Evolutionary conservation across 192 early-diverging fungal species (phyloP).

Genomic region (Coemansia sp.): DNA sequence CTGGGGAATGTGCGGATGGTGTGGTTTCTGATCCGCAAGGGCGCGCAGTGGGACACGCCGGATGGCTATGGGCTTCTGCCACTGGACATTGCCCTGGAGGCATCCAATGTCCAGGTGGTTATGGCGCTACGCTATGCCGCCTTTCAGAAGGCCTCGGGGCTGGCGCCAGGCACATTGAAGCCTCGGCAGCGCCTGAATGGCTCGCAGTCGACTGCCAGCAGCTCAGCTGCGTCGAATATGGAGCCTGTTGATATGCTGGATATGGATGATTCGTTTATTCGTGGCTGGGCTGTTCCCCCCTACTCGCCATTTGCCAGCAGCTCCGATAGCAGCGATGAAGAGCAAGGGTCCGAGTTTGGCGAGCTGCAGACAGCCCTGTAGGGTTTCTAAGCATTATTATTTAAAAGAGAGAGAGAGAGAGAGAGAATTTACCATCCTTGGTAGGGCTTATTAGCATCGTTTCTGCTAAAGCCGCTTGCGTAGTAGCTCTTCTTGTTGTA

Average conservation of each 20-base stretch:
- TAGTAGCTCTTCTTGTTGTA: not conserved
- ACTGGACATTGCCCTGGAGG: conserved; percentile 53
- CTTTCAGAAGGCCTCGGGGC: conserved; percentile 46
- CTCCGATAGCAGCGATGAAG: not conserved
- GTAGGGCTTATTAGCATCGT: not conserved
- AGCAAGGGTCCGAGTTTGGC: conserved; percentile 21
- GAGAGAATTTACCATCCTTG: not conserved
- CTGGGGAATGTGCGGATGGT: conserved; percentile 69
- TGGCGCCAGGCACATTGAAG: conserved; percentile 33
- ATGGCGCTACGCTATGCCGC: conserved; percentile 55
- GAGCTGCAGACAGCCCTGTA: conserved; percentile 18
- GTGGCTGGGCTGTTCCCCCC: conserved; percentile 47
- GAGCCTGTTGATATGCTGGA: conserved; percentile 49
- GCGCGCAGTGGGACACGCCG: conserved; percentile 70
- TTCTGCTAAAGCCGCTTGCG: not conserved
- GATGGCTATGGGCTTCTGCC: conserved; percentile 60
- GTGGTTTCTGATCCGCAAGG: conserved; percentile 66
- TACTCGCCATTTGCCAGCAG: conserved; percentile 21
- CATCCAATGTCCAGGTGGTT: conserved; percentile 50
- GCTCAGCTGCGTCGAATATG: not conserved
- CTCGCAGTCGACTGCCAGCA: no score
- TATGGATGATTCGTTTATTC: conserved; percentile 49
- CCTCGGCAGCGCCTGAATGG: conserved; percentile 1
- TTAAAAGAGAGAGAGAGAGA: not conserved
- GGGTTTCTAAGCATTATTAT: conserved; percentile 1